A percentile compares a stretch with the other conserved stretches of the same genome.
Evolutionary conservation across 2,329 filamentous ascomycete genomes (phyloP).

Genomic region (Trichoderma gracile): DNA sequence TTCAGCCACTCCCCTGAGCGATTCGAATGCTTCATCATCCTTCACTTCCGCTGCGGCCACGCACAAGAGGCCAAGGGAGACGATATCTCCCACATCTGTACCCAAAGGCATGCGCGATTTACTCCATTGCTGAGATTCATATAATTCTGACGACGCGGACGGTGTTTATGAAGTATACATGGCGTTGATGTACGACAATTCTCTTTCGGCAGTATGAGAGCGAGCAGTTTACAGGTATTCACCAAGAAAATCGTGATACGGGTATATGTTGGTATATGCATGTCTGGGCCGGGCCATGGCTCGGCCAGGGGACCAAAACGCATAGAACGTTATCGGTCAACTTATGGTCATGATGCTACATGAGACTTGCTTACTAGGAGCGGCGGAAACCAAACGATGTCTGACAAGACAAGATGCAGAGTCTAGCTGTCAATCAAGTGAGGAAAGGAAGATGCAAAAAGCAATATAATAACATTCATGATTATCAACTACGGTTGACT

Average conservation of each 20-base stretch:
- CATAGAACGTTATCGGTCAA: background rate
- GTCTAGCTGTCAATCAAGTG: background rate
- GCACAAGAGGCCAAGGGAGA: constrained; percentile 31
- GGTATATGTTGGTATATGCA: constrained; percentile 6
- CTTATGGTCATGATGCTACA: background rate
- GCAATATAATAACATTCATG: background rate
- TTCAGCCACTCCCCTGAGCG: constrained; percentile 20
- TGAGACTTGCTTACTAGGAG: background rate
- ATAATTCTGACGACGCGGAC: background rate
- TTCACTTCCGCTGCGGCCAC: constrained; percentile 30
- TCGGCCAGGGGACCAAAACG: background rate
- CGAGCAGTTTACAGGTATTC: background rate
- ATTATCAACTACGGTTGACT: background rate
- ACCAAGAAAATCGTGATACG: background rate
- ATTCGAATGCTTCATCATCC: constrained; percentile 29
- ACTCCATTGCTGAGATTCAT: constrained; percentile 34
- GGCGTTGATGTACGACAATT: constrained; percentile 9
- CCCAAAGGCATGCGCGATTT: constrained; percentile 45
- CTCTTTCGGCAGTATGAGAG: background rate
- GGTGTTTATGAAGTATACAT: constrained; percentile 9
- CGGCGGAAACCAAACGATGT: background rate
- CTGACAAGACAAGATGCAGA: background rate
- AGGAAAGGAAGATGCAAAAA: background rate
- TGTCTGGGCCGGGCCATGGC: constrained; percentile 1
- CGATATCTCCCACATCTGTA: constrained; percentile 47